phyloP scores from a whole-genome alignment of 1,284 basidiomycete species.

The Fomitopsis palustris region DNA sequence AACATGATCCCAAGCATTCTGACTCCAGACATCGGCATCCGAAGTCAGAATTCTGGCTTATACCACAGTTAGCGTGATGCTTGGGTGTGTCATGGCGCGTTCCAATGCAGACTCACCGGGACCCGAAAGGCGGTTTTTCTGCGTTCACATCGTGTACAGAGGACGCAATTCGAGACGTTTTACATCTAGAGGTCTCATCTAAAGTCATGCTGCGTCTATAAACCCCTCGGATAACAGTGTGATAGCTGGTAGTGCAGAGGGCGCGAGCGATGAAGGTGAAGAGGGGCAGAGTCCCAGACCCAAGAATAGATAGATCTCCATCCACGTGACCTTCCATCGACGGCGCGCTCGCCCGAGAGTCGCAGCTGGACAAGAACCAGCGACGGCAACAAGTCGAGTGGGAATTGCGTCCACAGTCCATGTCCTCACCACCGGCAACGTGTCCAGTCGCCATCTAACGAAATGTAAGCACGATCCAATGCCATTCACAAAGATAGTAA shows the following conservation, averaged over 20 bases:
- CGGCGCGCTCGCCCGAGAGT: not conserved
- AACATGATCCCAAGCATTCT: conserved; percentile 89
- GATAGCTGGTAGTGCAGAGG: not conserved
- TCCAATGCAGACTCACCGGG: conserved; percentile 45
- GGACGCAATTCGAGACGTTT: conserved; percentile 36
- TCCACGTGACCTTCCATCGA: not conserved
- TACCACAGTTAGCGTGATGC: not conserved
- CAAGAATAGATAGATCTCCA: not conserved
- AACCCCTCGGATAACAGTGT: not conserved
- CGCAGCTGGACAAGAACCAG: not conserved
- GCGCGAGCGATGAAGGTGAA: too few relatives aligned
- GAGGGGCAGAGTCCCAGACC: not conserved
- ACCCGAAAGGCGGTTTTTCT: conserved; percentile 68
- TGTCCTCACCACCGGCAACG: not conserved
- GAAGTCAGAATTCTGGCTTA: conserved; percentile 52
- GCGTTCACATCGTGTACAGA: conserved; percentile 59
- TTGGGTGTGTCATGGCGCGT: not conserved
- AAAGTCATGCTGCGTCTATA: not conserved
- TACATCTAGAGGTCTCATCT: not conserved
- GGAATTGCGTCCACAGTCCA: not conserved
- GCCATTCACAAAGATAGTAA: not conserved
- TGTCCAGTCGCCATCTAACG: not conserved
- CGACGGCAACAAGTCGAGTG: not conserved
- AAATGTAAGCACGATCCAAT: not conserved
- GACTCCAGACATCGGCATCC: conserved; percentile 64